Conservation (phyloP, 2,329 filamentous ascomycete genomes). For the Aspergillus viridinutans region DNA sequence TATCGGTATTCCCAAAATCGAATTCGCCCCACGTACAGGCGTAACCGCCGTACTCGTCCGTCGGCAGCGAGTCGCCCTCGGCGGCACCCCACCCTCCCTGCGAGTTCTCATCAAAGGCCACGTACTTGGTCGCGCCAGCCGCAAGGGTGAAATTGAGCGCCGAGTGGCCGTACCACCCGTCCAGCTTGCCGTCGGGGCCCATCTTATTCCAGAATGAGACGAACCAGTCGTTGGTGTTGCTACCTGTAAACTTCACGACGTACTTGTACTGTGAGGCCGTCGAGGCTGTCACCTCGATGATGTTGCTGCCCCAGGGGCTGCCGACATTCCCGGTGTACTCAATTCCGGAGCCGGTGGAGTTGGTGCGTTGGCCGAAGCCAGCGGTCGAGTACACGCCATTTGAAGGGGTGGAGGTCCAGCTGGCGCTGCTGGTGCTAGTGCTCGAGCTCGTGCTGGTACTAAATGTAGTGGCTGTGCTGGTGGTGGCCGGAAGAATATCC, state of each 20-base stretch:
- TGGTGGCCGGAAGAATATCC: neutral
- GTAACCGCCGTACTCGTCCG: constrained; percentile 27
- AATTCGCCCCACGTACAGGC: constrained; percentile 38
- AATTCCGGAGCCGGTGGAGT: constrained; percentile 15
- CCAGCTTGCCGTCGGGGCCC: constrained; percentile 30
- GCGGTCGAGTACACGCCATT: constrained; percentile 16
- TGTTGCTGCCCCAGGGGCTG: constrained; percentile 39
- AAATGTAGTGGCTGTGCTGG: constrained; percentile 3
- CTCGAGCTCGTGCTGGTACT: neutral
- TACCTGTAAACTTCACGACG: constrained; percentile 30
- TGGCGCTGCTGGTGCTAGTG: constrained; percentile 1
- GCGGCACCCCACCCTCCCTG: constrained; percentile 37
- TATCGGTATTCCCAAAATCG: constrained; percentile 29
- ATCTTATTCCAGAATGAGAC: constrained; percentile 40
- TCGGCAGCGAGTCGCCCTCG: constrained; percentile 23
- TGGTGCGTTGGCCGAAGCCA: constrained; percentile 31
- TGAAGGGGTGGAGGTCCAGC: constrained; percentile 22
- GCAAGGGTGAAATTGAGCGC: constrained; percentile 30
- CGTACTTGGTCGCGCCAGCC: constrained; percentile 29
- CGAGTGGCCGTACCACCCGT: constrained; percentile 34
- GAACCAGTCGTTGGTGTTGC: constrained; percentile 28
- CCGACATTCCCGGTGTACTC: constrained; percentile 35
- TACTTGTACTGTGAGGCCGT: constrained; percentile 34
- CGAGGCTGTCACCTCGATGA: constrained; percentile 30
- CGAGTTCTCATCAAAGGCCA: constrained; percentile 37